Evolutionary conservation across 192 early-diverging fungal species (phyloP).

Genomic region (Coemansia pectinata): DNA sequence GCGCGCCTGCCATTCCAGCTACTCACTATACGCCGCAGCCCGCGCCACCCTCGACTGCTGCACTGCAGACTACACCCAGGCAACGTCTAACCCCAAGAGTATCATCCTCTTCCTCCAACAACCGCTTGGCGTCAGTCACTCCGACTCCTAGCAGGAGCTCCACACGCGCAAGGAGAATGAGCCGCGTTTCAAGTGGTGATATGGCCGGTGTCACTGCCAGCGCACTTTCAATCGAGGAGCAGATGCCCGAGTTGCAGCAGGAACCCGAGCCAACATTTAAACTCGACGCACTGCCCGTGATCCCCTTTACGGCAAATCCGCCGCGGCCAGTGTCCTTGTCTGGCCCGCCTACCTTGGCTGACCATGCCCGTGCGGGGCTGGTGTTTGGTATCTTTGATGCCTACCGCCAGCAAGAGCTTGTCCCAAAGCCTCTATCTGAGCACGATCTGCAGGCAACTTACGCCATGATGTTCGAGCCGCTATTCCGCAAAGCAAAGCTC

Average conservation of each 20-base stretch:
- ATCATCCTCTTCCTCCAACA: background rate
- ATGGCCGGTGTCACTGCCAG: background rate
- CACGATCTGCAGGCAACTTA: slow-evolving; percentile 9
- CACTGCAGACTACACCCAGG: background rate
- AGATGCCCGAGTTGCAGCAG: background rate
- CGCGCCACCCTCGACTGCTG: background rate
- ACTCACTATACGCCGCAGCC: background rate
- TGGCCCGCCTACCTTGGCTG: slow-evolving; percentile 14
- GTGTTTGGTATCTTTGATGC: slow-evolving; percentile 28
- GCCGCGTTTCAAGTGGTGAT: background rate
- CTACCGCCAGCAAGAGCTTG: slow-evolving; percentile 27
- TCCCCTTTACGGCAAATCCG: slow-evolving; percentile 2
- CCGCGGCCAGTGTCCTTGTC: background rate
- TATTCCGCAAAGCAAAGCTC: slow-evolving; percentile 41
- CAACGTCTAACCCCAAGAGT: background rate
- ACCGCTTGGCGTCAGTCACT: background rate
- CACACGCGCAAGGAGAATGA: background rate
- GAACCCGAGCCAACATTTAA: slow-evolving; percentile 7
- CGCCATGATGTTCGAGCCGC: slow-evolving; percentile 28
- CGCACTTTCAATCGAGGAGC: background rate
- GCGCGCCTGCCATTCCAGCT: background rate
- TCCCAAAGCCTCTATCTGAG: slow-evolving; percentile 9
- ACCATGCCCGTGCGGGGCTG: slow-evolving; percentile 45
- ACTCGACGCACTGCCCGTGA: slow-evolving; percentile 31
- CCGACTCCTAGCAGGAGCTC: slow-evolving; percentile 1